Evolutionary conservation across 2,329 filamentous ascomycete species (phyloP).

Genomic region (Apiospora koreana): DNA sequence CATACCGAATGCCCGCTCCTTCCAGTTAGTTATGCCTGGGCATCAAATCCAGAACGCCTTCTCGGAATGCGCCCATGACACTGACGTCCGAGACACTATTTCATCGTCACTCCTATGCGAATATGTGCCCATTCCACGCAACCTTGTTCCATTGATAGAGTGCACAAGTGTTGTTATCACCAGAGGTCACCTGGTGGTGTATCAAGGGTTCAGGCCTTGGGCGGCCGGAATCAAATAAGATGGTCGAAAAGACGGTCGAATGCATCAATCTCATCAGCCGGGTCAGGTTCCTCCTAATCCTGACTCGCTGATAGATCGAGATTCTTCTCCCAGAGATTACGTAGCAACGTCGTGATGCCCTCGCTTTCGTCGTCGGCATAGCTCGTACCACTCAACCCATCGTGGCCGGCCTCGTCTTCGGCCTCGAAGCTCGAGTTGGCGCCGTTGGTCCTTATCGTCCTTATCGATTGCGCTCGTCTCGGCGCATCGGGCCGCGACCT

Average conservation of each 20-base stretch:
- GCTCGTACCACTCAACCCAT: constrained; percentile 50
- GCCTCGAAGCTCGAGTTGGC: constrained; percentile 47
- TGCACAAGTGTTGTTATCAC: not conserved
- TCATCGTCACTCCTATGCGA: not conserved
- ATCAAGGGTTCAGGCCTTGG: not conserved
- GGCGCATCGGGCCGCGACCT: constrained; percentile 33
- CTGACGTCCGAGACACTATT: not conserved
- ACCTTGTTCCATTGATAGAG: not conserved
- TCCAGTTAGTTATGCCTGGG: not conserved
- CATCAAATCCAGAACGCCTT: not conserved
- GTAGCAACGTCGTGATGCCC: constrained; percentile 51
- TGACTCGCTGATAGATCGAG: constrained; percentile 58
- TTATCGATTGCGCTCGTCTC: constrained; percentile 37
- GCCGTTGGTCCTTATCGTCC: constrained; percentile 40
- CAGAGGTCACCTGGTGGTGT: not conserved
- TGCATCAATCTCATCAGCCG: constrained; percentile 5
- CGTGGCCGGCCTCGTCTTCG: constrained; percentile 46
- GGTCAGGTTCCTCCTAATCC: constrained; percentile 35
- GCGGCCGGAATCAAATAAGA: not conserved
- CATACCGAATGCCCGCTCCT: not conserved
- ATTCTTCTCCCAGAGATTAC: constrained; percentile 64
- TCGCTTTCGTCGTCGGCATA: constrained; percentile 51
- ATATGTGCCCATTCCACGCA: not conserved
- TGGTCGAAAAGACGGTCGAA: not conserved
- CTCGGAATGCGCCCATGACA: not conserved